These are phyloP conservation scores for Mycena chlorophos DNA, from an alignment of 768 basidiomycete species.

Conservation along the genomic window DNA sequence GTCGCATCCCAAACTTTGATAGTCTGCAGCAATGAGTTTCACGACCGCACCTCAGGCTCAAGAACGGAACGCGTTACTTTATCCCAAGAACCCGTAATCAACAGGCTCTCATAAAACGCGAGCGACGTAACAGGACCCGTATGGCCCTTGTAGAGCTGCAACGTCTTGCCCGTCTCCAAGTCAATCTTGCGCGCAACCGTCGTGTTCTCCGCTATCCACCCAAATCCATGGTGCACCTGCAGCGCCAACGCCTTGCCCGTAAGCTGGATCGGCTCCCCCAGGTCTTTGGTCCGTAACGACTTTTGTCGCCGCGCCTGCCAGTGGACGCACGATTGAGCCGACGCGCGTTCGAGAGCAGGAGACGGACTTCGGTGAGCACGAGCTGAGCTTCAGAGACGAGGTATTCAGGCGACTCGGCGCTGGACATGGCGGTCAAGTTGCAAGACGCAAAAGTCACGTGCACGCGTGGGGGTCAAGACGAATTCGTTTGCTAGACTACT, in stretches of 20 bases:
- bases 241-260: constrained; percentile 74
- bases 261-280: constrained; percentile 81
- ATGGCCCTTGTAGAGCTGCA: constrained; percentile 80
- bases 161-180: constrained; percentile 80
- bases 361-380: constrained; percentile 54
- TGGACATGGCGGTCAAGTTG: constrained; percentile 21
- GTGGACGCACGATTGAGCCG: constrained; percentile 5
- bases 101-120: constrained; percentile 59
- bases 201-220: constrained; percentile 90
- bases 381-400: constrained; percentile 76
- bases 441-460: background rate
- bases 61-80: constrained; percentile 42
- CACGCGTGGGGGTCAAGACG: no score
- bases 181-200: constrained; percentile 71
- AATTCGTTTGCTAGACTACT: no score
- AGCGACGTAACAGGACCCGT: constrained; percentile 86
- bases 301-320: constrained; percentile 71
- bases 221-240: constrained; percentile 59
- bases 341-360: constrained; percentile 6
- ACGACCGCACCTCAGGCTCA: background rate
- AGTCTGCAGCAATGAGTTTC: constrained; percentile 48
- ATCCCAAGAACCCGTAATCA: constrained; percentile 96
- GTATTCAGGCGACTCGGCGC: constrained; percentile 49
- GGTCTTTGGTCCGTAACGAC: constrained; percentile 62
- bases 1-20: constrained; percentile 85